Conservation (phyloP, 1,284 basidiomycete genomes). For the Rhodofomes roseus region DNA sequence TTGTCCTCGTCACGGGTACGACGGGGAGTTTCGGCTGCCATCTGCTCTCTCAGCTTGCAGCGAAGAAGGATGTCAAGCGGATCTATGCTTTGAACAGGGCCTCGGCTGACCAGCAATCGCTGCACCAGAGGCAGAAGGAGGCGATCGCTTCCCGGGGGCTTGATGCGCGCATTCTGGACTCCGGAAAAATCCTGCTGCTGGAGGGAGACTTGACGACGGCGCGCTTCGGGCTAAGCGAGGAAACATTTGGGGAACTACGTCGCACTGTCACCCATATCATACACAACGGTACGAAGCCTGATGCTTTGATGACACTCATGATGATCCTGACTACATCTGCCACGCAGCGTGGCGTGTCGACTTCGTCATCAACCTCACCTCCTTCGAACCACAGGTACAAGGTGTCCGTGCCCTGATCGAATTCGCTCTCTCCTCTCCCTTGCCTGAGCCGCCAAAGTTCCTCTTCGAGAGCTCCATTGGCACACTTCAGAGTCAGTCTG, state of each 20-base stretch:
- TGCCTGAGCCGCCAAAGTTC: slow-evolving; percentile 19
- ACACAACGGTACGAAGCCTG: slow-evolving; percentile 20
- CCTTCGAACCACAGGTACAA: slow-evolving; percentile 17
- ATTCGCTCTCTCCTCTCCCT: slow-evolving; percentile 24
- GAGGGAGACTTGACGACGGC: slow-evolving; percentile 23
- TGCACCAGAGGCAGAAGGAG: slow-evolving; percentile 18
- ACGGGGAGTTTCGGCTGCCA: slow-evolving; percentile 31
- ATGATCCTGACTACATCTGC: slow-evolving; percentile 2
- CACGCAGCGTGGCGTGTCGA: slow-evolving; percentile 33
- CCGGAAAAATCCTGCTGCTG: slow-evolving; percentile 23
- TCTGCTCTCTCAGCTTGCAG: slow-evolving; percentile 23
- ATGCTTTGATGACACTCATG: not conserved
- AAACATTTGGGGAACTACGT: slow-evolving; percentile 23
- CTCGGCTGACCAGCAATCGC: slow-evolving; percentile 6
- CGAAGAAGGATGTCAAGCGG: slow-evolving; percentile 12
- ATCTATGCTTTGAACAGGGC: slow-evolving; percentile 31
- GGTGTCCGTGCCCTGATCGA: slow-evolving; percentile 16
- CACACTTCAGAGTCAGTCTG: slow-evolving; percentile 17
- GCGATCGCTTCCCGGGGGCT: slow-evolving; percentile 26
- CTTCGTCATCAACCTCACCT: slow-evolving; percentile 25
- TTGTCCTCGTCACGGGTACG: slow-evolving; percentile 32
- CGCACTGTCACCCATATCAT: slow-evolving; percentile 25
- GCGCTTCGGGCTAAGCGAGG: slow-evolving; percentile 20
- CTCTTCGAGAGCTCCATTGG: slow-evolving; percentile 31
- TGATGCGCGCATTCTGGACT: slow-evolving; percentile 17